Conservation (phyloP, 768 basidiomycete species). For the Amanita phalloides region DNA sequence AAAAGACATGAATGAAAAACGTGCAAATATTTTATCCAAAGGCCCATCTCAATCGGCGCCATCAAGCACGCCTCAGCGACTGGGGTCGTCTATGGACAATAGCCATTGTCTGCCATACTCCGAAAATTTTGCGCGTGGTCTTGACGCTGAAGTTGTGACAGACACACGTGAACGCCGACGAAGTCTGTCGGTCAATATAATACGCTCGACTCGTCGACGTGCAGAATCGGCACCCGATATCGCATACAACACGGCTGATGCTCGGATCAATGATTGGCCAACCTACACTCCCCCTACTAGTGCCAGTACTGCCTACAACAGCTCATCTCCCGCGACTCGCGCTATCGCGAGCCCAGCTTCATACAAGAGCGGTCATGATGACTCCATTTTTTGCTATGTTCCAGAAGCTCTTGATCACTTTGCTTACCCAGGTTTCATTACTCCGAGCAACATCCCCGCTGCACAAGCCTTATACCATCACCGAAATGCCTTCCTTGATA, state of each 20-base stretch:
- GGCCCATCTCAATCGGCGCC: not conserved
- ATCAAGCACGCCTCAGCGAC: not conserved
- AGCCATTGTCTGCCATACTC: not conserved
- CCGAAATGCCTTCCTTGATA: constrained; percentile 1
- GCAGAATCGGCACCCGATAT: constrained; percentile 45
- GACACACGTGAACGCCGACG: constrained; percentile 28
- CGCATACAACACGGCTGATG: constrained; percentile 36
- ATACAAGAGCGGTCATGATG: constrained; percentile 21
- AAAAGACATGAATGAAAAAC: constrained; percentile 16
- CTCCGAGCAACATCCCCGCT: constrained; percentile 17
- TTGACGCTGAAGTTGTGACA: constrained; percentile 9
- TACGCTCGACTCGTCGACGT: constrained; percentile 23
- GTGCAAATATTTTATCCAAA: not conserved
- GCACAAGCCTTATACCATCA: constrained; percentile 12
- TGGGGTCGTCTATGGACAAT: not conserved
- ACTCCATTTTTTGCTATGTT: constrained; percentile 29
- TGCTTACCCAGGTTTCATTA: constrained; percentile 31
- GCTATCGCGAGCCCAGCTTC: constrained; percentile 15
- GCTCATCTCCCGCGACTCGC: constrained; percentile 32
- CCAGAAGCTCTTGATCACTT: constrained; percentile 41
- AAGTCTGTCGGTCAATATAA: constrained; percentile 33
- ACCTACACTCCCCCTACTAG: constrained; percentile 51
- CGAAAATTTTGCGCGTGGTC: not conserved
- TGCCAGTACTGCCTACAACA: constrained; percentile 28
- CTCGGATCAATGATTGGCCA: constrained; percentile 41